Conservation (phyloP, 257 asterid species). For the Solanum chilense region DNA sequence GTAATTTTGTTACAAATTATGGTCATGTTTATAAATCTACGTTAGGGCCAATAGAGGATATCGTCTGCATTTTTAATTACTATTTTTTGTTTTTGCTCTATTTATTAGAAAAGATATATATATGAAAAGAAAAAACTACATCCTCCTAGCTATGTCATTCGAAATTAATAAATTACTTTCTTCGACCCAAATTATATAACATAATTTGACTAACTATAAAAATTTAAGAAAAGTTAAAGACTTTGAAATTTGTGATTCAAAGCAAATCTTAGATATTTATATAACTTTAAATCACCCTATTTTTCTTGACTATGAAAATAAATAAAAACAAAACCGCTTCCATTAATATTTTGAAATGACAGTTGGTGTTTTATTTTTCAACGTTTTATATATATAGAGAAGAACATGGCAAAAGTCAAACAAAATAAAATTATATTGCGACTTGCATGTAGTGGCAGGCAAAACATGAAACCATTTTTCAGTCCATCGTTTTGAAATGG, state of each 20-base stretch:
- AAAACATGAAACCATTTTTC: not conserved
- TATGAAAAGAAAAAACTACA: not conserved
- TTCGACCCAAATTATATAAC: too few relatives aligned
- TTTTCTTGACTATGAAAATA: too few relatives aligned
- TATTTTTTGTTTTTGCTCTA: too few relatives aligned
- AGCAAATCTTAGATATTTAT: too few relatives aligned
- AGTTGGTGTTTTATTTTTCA: not conserved
- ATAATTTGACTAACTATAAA: too few relatives aligned
- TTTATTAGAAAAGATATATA: too few relatives aligned
- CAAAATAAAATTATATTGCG: not conserved
- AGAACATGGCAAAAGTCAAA: not conserved
- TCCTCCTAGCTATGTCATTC: not conserved
- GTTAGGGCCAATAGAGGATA: not conserved
- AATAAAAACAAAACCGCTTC: too few relatives aligned
- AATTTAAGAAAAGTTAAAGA: not conserved
- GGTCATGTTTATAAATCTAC: not conserved
- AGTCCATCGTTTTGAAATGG: not conserved
- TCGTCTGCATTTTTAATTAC: not conserved
- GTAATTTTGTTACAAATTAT: not conserved
- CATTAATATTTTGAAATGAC: not conserved
- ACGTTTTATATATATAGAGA: not conserved
- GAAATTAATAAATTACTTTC: too few relatives aligned
- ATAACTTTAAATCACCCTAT: too few relatives aligned
- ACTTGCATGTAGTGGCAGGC: not conserved
- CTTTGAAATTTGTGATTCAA: not conserved